phyloP scores from a whole-genome alignment of 441 rosid genomes.

The Pelargonium fulgidum region DNA sequence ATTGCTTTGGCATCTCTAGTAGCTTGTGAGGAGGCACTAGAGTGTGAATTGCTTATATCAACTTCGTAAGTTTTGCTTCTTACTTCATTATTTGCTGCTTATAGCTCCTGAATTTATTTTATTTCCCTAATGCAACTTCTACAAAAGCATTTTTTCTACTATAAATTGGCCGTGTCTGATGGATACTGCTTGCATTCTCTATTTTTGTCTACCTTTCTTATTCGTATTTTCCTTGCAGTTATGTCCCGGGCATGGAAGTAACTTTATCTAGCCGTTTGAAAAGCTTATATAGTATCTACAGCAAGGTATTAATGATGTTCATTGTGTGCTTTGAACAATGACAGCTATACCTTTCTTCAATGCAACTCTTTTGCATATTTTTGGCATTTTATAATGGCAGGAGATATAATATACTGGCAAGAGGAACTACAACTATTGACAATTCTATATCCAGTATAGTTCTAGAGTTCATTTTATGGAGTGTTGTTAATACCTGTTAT shows the following conservation, averaged over 20 bases:
- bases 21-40: conserved; percentile 68
- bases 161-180: conserved; percentile 12
- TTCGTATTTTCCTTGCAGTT: conserved; percentile 34
- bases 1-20: conserved; percentile 62
- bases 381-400: neutral
- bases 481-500: neutral
- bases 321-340: conserved; percentile 11
- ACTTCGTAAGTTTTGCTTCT: conserved; percentile 50
- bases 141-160: neutral
- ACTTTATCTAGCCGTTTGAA: conserved; percentile 62
- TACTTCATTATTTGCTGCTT: conserved; percentile 14
- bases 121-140: neutral
- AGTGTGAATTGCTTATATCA: conserved; percentile 55
- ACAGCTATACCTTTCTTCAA: neutral
- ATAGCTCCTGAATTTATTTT: conserved; percentile 3
- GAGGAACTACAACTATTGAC: neutral
- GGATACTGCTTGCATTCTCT: conserved; percentile 13
- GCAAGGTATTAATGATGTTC: conserved; percentile 44
- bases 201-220: neutral
- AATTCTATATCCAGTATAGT: neutral
- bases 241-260: conserved; percentile 79
- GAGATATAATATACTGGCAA: neutral
- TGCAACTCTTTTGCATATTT: conserved; percentile 8
- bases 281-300: conserved; percentile 59
- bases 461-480: neutral